Base-by-base conservation (phyloP, 352 stramenopile species). In the Pythium diclinum region DNA sequence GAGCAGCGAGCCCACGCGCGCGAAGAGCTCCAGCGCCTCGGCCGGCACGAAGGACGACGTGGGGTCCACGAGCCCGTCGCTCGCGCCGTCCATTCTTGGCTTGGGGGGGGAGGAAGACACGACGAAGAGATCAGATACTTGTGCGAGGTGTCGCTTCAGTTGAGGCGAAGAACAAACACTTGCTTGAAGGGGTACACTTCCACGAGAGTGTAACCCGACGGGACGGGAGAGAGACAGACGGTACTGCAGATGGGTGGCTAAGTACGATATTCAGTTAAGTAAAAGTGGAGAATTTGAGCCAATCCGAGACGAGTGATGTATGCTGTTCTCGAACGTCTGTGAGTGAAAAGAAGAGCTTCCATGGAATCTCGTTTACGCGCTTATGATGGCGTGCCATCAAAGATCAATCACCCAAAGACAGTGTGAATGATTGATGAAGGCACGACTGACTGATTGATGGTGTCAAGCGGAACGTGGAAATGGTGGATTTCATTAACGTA, bases 1-100 rank as follows among this genome's bases (percentile, higher is more conserved):
- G 71, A 88, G 73, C 38, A 73, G 75, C 65, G 82, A 84, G 67
- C 78, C 73, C 10, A 87, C 65, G 30, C 69, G 83, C 58, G 83
- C 83, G 70, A 89, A 87, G 36, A 85, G 71, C 64, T 74, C 70
- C 58, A 87, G 65, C 17, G 78, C 78, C 65, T 86, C 76, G 3
- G 54, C 63, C 56, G 74, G 76, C 62, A 83, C 75, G 56, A 80
- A 83, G 30, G 78, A 69, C 11, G 75, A 79, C 66, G 79, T 63
- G 34, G 78, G 75, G 65, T 84, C 79, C 28, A 81, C 69, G 59
- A 78, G 44, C 32, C 73, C 75, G 67, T 75, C 69, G 57, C 61
- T 56, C 7, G 55, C 51, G n/a, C 19, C 21, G 58, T 65, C 59
- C 62, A 71, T 71, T 28, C 25, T 28, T 28, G 25, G n/a, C n/a